Conservation (phyloP, 2,329 filamentous ascomycete genomes). For the Calonectria multiphialidica region DNA sequence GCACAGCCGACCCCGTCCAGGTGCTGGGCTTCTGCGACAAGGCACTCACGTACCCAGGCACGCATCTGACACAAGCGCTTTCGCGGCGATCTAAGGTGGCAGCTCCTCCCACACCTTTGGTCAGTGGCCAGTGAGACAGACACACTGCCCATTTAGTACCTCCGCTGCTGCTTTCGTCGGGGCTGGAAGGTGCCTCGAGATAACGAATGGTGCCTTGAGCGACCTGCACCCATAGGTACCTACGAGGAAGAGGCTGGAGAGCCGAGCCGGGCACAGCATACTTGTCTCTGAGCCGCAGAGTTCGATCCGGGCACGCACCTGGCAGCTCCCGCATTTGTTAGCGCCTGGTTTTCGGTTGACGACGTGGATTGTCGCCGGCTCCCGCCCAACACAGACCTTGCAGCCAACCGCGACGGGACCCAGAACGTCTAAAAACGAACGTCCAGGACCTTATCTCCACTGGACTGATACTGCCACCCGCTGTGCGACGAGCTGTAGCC, state of each 20-base stretch:
- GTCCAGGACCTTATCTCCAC: constrained; percentile 28
- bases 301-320: constrained; percentile 16
- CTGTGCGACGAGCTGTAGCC: constrained; percentile 32
- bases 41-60: constrained; percentile 32
- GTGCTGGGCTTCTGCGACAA: constrained; percentile 35
- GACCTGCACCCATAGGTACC: constrained; percentile 2
- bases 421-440: constrained; percentile 25
- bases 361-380: constrained; percentile 36
- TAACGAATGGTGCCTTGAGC: constrained; percentile 14
- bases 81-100: constrained; percentile 20
- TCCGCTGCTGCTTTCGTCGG: background rate
- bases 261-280: constrained; percentile 1
- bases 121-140: constrained; percentile 16
- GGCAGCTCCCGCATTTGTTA: constrained; percentile 15
- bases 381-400: constrained; percentile 36
- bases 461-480: constrained; percentile 23
- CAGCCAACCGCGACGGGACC: constrained; percentile 35
- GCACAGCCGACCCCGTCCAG: constrained; percentile 27
- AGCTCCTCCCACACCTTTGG: constrained; percentile 13
- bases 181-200: constrained; percentile 11
- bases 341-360: constrained; percentile 25
- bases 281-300: constrained; percentile 19
- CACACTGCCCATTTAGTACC: background rate
- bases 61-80: constrained; percentile 34
- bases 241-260: background rate